Percentiles rank a stretch among this genome's conserved stretches.
Evolutionary conservation across 2,329 filamentous ascomycete species (phyloP).

Genomic region (Dactylellina leptospora): DNA sequence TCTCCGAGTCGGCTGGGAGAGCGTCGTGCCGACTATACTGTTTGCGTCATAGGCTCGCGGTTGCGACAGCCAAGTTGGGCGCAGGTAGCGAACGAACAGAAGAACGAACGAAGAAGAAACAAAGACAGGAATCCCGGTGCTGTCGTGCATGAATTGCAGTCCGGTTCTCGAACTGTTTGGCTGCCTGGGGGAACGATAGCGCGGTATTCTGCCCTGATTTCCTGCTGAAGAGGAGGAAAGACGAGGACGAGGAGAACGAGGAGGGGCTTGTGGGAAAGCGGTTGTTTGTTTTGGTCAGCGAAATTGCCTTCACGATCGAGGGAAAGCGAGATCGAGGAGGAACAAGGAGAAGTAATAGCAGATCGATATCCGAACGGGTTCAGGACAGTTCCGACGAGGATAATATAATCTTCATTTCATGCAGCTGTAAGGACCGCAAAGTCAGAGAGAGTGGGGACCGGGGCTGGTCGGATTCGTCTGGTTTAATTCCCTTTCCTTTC

Average conservation of each 20-base stretch:
- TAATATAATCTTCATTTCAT: neutral
- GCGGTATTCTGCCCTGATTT: neutral
- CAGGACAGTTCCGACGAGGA: neutral
- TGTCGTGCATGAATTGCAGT: too few relatives aligned
- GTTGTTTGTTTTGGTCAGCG: conserved; percentile 6
- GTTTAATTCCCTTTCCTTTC: conserved; percentile 1
- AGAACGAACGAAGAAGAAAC: too few relatives aligned
- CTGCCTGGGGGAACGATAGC: neutral
- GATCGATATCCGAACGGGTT: neutral
- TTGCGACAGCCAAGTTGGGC: conserved; percentile 35
- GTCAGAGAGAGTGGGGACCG: conserved; percentile 14
- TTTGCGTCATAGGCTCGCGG: conserved; percentile 42
- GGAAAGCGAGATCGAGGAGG: too few relatives aligned
- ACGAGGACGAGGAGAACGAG: too few relatives aligned
- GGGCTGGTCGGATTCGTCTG: conserved; percentile 30
- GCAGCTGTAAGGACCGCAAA: too few relatives aligned
- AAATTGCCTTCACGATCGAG: too few relatives aligned
- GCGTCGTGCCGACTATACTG: conserved; percentile 20
- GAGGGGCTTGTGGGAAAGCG: neutral
- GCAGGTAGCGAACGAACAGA: neutral
- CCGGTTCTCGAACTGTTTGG: too few relatives aligned
- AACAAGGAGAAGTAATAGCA: too few relatives aligned
- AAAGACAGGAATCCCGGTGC: too few relatives aligned
- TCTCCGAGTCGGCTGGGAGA: neutral
- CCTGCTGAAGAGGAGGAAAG: too few relatives aligned